Conservation (phyloP, 2,329 filamentous ascomycete species). For the Alternaria sp. region DNA sequence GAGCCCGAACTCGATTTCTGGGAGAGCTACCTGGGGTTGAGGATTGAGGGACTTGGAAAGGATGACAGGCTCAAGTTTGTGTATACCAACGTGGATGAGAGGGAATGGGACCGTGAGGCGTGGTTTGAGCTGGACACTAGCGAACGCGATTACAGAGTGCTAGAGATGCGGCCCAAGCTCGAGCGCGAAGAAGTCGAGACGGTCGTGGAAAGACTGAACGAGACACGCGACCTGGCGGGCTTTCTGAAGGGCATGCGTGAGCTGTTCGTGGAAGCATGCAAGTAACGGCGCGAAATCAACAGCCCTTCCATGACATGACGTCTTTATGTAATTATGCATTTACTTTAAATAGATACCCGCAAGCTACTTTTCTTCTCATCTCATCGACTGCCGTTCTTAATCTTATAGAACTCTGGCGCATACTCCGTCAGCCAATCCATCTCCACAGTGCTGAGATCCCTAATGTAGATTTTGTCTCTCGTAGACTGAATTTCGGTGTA, state of each 20-base stretch:
- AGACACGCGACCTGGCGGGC: conserved; percentile 74
- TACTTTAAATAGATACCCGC: conserved; percentile 11
- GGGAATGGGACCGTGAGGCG: conserved; percentile 85
- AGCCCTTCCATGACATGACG: neutral
- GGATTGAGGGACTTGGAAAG: conserved; percentile 86
- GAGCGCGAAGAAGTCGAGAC: conserved; percentile 79
- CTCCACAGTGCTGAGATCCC: conserved; percentile 92
- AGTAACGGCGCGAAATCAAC: conserved; percentile 35
- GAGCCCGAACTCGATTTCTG: conserved; percentile 94
- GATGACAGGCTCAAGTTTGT: conserved; percentile 89
- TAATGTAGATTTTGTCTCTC: conserved; percentile 84
- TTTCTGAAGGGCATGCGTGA: conserved; percentile 85
- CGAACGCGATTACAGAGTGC: conserved; percentile 83
- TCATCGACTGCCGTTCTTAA: conserved; percentile 33
- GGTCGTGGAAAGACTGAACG: conserved; percentile 81
- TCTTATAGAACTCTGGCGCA: conserved; percentile 70
- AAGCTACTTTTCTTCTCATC: conserved; percentile 4
- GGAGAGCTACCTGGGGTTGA: conserved; percentile 87
- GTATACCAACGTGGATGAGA: conserved; percentile 85
- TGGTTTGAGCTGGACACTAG: conserved; percentile 92
- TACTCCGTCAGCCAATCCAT: conserved; percentile 92
- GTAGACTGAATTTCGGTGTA: conserved; percentile 95
- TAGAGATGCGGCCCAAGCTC: conserved; percentile 81
- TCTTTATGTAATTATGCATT: conserved; percentile 5
- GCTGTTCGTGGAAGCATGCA: conserved; percentile 70